Evolutionary conservation across 23 red algal species (phyloP).

Genomic region (Gracilaria gracilis): DNA sequence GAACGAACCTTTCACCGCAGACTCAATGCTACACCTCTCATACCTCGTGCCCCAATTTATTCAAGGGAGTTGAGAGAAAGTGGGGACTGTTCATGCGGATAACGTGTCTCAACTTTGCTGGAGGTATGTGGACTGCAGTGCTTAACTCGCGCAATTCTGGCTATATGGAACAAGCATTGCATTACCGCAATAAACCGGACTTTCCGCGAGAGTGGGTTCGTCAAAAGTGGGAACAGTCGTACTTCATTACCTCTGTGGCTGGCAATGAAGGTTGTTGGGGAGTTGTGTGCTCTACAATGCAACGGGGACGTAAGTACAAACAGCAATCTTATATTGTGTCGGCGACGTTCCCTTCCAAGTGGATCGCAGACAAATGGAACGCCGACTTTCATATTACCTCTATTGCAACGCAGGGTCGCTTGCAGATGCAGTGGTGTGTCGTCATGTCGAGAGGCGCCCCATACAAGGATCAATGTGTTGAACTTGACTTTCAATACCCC

Average conservation of each 20-base stretch:
- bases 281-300: constrained; percentile 96
- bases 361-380: constrained; percentile 97
- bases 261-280: constrained; percentile 97
- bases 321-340: constrained; percentile 99
- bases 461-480: constrained; percentile 97
- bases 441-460: constrained; percentile 94
- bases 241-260: constrained; percentile 95
- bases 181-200: constrained; percentile 93
- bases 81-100: constrained; percentile 96
- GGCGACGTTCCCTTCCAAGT: constrained; percentile 99
- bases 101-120: constrained; percentile 91
- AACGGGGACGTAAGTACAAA: constrained; percentile 87
- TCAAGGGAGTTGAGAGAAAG: constrained; percentile 95
- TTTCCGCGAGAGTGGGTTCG: constrained; percentile 98
- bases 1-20: constrained; percentile 80
- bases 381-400: constrained; percentile 95
- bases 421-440: constrained; percentile 96
- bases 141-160: constrained; percentile 88
- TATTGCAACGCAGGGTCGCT: constrained; percentile 91
- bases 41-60: constrained; percentile 92
- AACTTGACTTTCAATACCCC: constrained; percentile 98
- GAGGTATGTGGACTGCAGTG: constrained; percentile 98
- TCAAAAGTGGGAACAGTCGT: constrained; percentile 95
- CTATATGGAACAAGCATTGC: constrained; percentile 90
- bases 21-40: constrained; percentile 98